Evolutionary conservation across 768 basidiomycete genomes (phyloP).

Genomic region (Pleurotus pulmonarius): DNA sequence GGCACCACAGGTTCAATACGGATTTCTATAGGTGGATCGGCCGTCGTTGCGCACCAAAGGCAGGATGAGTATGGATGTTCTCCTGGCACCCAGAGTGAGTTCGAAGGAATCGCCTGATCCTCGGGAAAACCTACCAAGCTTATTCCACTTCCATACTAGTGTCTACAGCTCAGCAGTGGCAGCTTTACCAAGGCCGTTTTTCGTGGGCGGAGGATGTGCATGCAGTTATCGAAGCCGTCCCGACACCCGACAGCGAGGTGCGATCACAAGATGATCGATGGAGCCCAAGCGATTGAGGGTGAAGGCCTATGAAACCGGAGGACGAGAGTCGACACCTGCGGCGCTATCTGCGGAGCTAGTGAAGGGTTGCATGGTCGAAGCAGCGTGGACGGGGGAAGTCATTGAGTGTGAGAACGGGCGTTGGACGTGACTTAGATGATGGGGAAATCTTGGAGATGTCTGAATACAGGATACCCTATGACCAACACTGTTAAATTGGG

Average conservation of each 20-base stretch:
- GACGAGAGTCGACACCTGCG: constrained; percentile 25
- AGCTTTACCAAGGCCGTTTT: no score
- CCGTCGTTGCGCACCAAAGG: constrained; percentile 84
- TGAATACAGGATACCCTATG: not conserved
- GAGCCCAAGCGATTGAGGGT: constrained; percentile 88
- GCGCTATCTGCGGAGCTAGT: constrained; percentile 11
- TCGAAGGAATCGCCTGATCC: not conserved
- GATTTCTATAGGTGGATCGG: constrained; percentile 79
- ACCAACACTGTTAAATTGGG: not conserved
- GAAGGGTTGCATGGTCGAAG: constrained; percentile 12
- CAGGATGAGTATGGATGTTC: constrained; percentile 59
- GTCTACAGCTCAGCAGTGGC: constrained; percentile 33
- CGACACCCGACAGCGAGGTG: constrained; percentile 87
- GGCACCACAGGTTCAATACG: constrained; percentile 77
- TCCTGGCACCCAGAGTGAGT: not conserved
- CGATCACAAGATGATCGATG: constrained; percentile 35
- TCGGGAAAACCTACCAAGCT: constrained; percentile 57
- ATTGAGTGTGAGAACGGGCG: constrained; percentile 53
- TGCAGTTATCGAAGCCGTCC: constrained; percentile 88
- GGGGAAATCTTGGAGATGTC: constrained; percentile 26
- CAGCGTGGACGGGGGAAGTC: constrained; percentile 27
- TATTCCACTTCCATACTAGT: constrained; percentile 87
- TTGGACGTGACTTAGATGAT: constrained; percentile 71
- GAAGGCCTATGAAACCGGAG: constrained; percentile 54
- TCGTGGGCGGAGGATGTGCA: constrained; percentile 35